Base-by-base conservation (phyloP, 2,329 filamentous ascomycete species). In the Drechmeria coniospora region DNA sequence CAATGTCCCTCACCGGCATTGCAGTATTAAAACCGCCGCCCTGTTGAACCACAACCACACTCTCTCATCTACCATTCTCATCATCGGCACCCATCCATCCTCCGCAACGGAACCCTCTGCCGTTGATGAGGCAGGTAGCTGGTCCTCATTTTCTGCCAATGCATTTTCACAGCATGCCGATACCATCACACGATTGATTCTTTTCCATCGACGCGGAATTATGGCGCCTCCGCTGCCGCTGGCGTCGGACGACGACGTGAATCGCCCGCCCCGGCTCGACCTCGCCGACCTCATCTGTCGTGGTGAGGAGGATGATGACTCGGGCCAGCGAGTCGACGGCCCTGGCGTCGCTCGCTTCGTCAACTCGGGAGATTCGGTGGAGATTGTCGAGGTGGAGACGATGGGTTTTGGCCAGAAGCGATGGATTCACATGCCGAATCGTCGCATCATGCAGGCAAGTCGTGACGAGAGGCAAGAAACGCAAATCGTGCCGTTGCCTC, bases 371-470 rank as follows among this genome's bases (percentile, higher is more conserved):
- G 26, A 34, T 15, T 41, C 44, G 4, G 32, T 53, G 8, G 44
- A 54, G 15, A 37, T 59, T 3, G 21, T 40, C 2, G 56, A 59
- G 35, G 43, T 53, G 2, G 55, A 57, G 35, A 55, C 47, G 27
- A 49, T 52, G 1, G 55, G 53, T 4, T 43, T 52, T 18, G 30
- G 51, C 7, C 44, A 48, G 13, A 43, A 47, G 11, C 40, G 39
- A 17, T 59, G 54, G 54, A 34, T 43, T 7, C 53, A 55, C 15
- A 38, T 36, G 1, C 29, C 40, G 4, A 39, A 37, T 21, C 41
- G 45, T 13, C 30, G 33, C 13, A 36, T 48, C 11, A 28, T 44
- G n/a, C 37, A 37, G 4, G 51, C 54, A 43, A 28, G 27, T 22
- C 6, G 11, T 17, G 10, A 13, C 24, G 3, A 15, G 3, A 12